Evolutionary conservation across 2,329 filamentous ascomycete species (phyloP), one percentile per base, ranked within the genome.

Genomic region (Hirsutella minnesotensis): DNA sequence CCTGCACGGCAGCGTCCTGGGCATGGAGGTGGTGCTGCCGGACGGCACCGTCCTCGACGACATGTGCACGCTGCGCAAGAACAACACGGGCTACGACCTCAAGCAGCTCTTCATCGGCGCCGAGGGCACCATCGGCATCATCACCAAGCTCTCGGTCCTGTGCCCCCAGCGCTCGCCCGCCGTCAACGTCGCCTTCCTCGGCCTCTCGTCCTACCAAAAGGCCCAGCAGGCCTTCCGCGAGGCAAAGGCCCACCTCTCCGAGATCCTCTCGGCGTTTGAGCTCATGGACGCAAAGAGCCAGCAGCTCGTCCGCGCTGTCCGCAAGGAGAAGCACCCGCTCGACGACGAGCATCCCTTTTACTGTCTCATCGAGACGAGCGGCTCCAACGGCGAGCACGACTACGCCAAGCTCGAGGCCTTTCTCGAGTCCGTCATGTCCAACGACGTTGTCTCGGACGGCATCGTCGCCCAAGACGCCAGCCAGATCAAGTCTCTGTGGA

Each of bases 11-110:
- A 95, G 75, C 44, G 87, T 96, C 2, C 73, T 98, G 15, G 92
- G 92, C 21, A 72, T 98, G 41, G 90, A 98, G 67, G 92, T 84
- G 18, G 94, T 98, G 9, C 71, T 98, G 34, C 86, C 92, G 1
- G 86, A 98, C 58, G 92, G 92, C 42, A 95, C 88, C 7, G 76
- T 98, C 52, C 73, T 98, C 38, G 81, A 96, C 54, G 88, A 95
- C 54, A 78, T 98, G 27, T 83, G 79, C 52, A 89, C 77, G 46
- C 71, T 98, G 45, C 80, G 92, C 51, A 98, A 98, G 72, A 96
- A 98, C 72, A 98, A 98, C 68, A 98, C 92, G 2, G 92, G 92
- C 22, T 98, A 96, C 64, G 94, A 98, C 60, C 65, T 95, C 44
- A 95, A 95, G 70, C 90, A 95, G 64, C 75, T 95, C 30, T 95